Conservation (phyloP, 371 early-diverging fungal genomes). For the Neoconidiobolus thromboides region DNA sequence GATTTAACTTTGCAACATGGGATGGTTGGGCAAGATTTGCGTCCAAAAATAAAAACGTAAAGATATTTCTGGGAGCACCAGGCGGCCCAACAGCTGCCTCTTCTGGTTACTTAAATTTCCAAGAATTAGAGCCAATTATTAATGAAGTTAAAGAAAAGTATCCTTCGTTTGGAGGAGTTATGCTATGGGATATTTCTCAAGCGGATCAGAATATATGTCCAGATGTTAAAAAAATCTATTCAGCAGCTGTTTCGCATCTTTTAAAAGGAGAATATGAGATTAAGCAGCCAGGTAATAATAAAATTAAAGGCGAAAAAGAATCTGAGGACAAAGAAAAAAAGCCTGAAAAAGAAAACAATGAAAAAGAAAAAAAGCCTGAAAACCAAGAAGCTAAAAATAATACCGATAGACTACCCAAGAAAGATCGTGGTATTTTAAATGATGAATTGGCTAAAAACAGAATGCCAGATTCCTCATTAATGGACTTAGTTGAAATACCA, state of each 20-base stretch:
- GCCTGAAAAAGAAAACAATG: too few relatives aligned
- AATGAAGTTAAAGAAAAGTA: constrained; percentile 13
- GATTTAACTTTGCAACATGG: constrained; percentile 40
- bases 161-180: constrained; percentile 36
- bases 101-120: constrained; percentile 24
- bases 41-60: constrained; percentile 32
- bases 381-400: too few relatives aligned
- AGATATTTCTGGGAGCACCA: constrained; percentile 36
- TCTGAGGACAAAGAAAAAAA: too few relatives aligned
- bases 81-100: constrained; percentile 31
- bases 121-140: constrained; percentile 20
- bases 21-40: constrained; percentile 29
- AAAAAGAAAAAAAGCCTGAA: too few relatives aligned
- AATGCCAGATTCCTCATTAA: too few relatives aligned
- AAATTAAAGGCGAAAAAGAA: too few relatives aligned
- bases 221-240: neutral
- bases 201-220: constrained; percentile 7
- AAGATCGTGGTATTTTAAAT: too few relatives aligned
- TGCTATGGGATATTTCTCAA: constrained; percentile 38
- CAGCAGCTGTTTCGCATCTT: constrained; percentile 1
- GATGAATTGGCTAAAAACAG: too few relatives aligned
- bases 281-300: neutral
- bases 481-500: too few relatives aligned
- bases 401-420: too few relatives aligned
- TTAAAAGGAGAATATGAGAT: constrained; percentile 1